phyloP scores from a whole-genome alignment of 2,329 filamentous ascomycete genomes.

The Cercospora beticola region DNA sequence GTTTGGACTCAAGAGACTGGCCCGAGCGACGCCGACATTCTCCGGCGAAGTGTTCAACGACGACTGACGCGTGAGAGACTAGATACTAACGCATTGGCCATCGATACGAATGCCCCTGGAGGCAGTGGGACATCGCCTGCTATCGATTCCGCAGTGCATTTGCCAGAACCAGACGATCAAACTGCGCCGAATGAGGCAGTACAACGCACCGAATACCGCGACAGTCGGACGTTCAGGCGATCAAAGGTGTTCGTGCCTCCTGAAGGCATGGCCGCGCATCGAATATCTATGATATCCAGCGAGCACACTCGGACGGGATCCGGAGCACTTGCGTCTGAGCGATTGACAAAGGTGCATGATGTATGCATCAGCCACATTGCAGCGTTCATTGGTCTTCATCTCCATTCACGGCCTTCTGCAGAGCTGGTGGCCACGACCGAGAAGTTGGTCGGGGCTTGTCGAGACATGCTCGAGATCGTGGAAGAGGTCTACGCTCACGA shows the following conservation, averaged over 20 bases:
- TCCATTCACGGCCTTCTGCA: slow-evolving; percentile 86
- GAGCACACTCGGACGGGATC: slow-evolving; percentile 32
- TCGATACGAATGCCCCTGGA: slow-evolving; percentile 18
- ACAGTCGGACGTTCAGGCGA: slow-evolving; percentile 2
- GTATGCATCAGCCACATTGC: slow-evolving; percentile 86
- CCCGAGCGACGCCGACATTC: neutral
- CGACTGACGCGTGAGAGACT: neutral
- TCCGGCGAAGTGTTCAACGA: slow-evolving; percentile 6
- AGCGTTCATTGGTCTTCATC: slow-evolving; percentile 88
- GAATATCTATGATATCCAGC: slow-evolving; percentile 32
- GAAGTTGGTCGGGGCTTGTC: slow-evolving; percentile 78
- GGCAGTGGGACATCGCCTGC: slow-evolving; percentile 5
- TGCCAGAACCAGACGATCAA: slow-evolving; percentile 14
- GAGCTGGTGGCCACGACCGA: slow-evolving; percentile 81
- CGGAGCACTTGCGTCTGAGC: slow-evolving; percentile 76
- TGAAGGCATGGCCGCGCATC: slow-evolving; percentile 31
- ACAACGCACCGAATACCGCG: slow-evolving; percentile 2
- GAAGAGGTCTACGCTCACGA: slow-evolving; percentile 81
- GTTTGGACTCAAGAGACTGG: slow-evolving; percentile 58
- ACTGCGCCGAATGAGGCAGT: slow-evolving; percentile 10
- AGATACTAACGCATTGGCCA: slow-evolving; percentile 9
- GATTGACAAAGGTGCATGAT: slow-evolving; percentile 77
- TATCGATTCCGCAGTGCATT: slow-evolving; percentile 28
- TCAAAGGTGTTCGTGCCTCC: slow-evolving; percentile 25
- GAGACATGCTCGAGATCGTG: slow-evolving; percentile 73